Base-by-base conservation (phyloP, 2,329 filamentous ascomycete genomes). In the Colletotrichum orbiculare region DNA sequence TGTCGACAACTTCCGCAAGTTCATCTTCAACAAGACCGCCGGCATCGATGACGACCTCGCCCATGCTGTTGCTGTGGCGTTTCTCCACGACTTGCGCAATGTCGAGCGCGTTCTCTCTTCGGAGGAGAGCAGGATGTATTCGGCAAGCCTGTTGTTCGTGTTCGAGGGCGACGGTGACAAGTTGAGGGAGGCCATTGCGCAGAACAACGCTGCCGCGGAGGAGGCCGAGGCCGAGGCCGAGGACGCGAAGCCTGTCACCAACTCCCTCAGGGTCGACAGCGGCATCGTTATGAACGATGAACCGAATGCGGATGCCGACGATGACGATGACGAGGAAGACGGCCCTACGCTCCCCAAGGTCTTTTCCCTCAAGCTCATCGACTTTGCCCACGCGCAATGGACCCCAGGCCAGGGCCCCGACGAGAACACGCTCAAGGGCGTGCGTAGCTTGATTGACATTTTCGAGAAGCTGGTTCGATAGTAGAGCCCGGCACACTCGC, bases 331-430 rank as follows among this genome's bases (percentile, higher is more conserved):
- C 1, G 77, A 81, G 1, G 81, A 82, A 2, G 81, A 82, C 2
- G 83, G 49, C 82, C 85, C 55, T 35, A 67, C 70, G 13, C 66
- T 81, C 10, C 91, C 91, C 0, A 89, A 89, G 71, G 87, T 97
- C 47, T 93, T 91, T 72, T 86, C 88, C 11, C 83, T 97, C 54
- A 96, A 95, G 74, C 84, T 99, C 68, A 99, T 99, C 71, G 96
- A 99, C 76, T 99, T 99, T 83, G 96, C 96, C 2, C 96, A 99
- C 77, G 96, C 96, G 10, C 80, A 83, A 54, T 98, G 91, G 89
- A 91, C 88, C 1, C 91, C 92, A 0, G 93, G 93, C 1, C 79
- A 91, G 71, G 95, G 95, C 0, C 90, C 91, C 0, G 96, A 99
- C 75, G 90, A 97, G 78, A 98, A 98, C 73, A 81, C 86, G 12